phyloP scores from a whole-genome alignment of 768 basidiomycete species.

The Mycena galericulata region DNA sequence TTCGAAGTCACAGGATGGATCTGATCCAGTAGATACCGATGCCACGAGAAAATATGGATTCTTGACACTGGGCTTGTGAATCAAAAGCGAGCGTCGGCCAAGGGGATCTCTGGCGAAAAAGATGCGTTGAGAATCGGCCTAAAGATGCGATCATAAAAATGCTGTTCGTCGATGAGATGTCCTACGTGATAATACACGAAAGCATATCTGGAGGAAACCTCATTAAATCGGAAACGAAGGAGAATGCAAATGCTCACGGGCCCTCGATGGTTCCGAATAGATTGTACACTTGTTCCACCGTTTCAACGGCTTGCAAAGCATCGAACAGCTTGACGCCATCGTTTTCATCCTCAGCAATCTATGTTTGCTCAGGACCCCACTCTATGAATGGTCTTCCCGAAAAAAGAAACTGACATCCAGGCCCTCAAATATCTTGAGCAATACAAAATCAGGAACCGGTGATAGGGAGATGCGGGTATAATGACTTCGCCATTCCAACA shows the following conservation, averaged over 20 bases:
- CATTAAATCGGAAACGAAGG: slow-evolving; percentile 1
- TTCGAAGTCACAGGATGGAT: slow-evolving; percentile 62
- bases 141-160: background rate
- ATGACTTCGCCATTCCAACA: slow-evolving; percentile 91
- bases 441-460: background rate
- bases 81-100: slow-evolving; percentile 86
- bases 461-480: slow-evolving; percentile 16
- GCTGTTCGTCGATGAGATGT: slow-evolving; percentile 12
- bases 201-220: slow-evolving; percentile 67
- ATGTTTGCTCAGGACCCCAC: slow-evolving; percentile 5
- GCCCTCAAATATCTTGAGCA: slow-evolving; percentile 79
- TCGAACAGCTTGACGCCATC: slow-evolving; percentile 72
- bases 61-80: slow-evolving; percentile 65
- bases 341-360: slow-evolving; percentile 75
- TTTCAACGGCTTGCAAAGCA: slow-evolving; percentile 44
- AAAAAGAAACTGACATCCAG: slow-evolving; percentile 63
- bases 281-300: slow-evolving; percentile 57
- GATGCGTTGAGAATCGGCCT: slow-evolving; percentile 61
- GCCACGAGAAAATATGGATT: slow-evolving; percentile 70
- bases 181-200: slow-evolving; percentile 83
- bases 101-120: slow-evolving; percentile 88
- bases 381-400: background rate
- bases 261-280: slow-evolving; percentile 79
- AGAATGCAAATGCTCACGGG: slow-evolving; percentile 66
- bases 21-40: slow-evolving; percentile 70